phyloP scores from a whole-genome alignment of 2,329 filamentous ascomycete species.

The Hypomyces perniciosus region DNA sequence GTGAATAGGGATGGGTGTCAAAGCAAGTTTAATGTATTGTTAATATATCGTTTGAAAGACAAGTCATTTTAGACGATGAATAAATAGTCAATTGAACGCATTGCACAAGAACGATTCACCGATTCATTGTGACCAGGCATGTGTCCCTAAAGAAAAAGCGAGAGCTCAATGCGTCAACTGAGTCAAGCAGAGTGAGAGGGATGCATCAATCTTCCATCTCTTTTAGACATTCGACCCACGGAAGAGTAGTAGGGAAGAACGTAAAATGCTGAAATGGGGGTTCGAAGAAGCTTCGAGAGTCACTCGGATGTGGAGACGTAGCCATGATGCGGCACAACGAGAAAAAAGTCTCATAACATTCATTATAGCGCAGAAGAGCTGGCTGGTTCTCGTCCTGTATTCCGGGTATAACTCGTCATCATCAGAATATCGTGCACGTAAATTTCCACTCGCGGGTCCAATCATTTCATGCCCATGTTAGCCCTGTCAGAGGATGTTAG shows the following conservation, averaged over 20 bases:
- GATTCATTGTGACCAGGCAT: constrained; percentile 16
- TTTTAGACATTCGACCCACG: constrained; percentile 50
- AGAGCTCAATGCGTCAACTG: constrained; percentile 38
- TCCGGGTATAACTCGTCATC: neutral
- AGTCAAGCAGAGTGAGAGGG: constrained; percentile 49
- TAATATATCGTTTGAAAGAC: no score
- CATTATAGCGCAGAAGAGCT: no score
- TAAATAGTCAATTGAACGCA: neutral
- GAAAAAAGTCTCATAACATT: no score
- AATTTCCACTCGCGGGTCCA: neutral
- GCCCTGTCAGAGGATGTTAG: constrained; percentile 29
- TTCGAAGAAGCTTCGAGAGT: neutral
- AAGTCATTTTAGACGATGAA: neutral
- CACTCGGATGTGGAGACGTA: no score
- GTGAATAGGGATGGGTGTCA: neutral
- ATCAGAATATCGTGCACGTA: neutral
- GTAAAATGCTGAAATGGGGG: constrained; percentile 49
- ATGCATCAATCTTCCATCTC: constrained; percentile 45
- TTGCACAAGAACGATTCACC: neutral
- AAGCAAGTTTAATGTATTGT: no score
- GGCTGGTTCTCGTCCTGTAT: neutral
- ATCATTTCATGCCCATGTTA: constrained; percentile 34
- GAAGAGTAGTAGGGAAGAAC: constrained; percentile 41
- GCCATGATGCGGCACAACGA: no score
- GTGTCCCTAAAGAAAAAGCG: constrained; percentile 44